Percentiles rank a stretch among this genome's conserved stretches.
Evolutionary conservation across 169 alveolate species (phyloP).

Genomic region (Besnoitia besnoiti): DNA sequence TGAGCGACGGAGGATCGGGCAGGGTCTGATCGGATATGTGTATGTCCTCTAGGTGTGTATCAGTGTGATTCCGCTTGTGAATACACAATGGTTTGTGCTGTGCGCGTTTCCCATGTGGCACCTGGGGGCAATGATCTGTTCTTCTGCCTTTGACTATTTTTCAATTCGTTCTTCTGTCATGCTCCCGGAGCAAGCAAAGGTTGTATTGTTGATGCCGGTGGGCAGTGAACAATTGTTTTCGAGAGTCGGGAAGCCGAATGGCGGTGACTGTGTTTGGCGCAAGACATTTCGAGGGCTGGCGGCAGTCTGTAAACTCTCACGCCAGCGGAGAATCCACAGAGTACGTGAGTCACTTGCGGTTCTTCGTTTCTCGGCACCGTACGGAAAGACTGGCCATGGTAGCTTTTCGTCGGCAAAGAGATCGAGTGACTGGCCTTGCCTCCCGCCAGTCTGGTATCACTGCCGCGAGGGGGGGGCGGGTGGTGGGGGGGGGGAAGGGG

Average conservation of each 20-base stretch:
- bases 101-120: neutral
- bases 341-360: too few relatives aligned
- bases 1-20: neutral
- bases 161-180: neutral
- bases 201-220: neutral
- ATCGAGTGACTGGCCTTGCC: too few relatives aligned
- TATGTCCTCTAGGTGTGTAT: neutral
- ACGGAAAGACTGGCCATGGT: too few relatives aligned
- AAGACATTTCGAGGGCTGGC: neutral
- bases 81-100: neutral
- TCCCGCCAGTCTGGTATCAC: too few relatives aligned
- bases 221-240: neutral
- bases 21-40: neutral
- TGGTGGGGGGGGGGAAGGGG: too few relatives aligned
- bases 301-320: too few relatives aligned
- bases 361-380: too few relatives aligned
- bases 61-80: slow-evolving; percentile 15
- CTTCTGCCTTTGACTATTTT: neutral
- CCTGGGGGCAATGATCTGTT: neutral
- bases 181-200: neutral
- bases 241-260: neutral
- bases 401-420: too few relatives aligned
- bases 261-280: neutral
- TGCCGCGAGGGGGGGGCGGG: too few relatives aligned
- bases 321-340: too few relatives aligned